Conservation (phyloP, 2,329 filamentous ascomycete genomes). For the Stachybotrys elegans region DNA sequence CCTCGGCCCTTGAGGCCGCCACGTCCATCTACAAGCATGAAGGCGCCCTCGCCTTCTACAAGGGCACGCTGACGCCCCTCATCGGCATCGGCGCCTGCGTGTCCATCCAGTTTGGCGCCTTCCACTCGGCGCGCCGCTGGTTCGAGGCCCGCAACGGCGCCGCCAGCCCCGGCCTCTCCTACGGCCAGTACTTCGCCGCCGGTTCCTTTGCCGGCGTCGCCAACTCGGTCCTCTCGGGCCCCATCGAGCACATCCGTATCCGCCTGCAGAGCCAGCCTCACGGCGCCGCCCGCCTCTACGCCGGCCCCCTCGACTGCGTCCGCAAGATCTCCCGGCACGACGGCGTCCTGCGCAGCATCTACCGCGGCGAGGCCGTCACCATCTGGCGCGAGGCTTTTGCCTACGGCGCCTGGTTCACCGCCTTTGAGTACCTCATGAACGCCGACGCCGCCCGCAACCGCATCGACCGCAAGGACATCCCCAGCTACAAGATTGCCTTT, state of each 20-base stretch:
- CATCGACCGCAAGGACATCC: constrained; percentile 70
- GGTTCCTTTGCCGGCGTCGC: constrained; percentile 90
- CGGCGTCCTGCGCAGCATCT: constrained; percentile 67
- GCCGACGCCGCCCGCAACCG: constrained; percentile 73
- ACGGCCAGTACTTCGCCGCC: constrained; percentile 81
- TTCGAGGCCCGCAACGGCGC: constrained; percentile 73
- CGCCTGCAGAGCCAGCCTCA: constrained; percentile 94
- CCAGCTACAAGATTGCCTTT: constrained; percentile 78
- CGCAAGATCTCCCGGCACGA: constrained; percentile 67
- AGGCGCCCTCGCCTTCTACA: constrained; percentile 91
- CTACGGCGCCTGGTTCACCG: constrained; percentile 92
- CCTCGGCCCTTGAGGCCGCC: constrained; percentile 74
- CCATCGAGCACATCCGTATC: constrained; percentile 97
- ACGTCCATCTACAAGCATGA: constrained; percentile 82
- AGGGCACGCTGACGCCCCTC: constrained; percentile 90
- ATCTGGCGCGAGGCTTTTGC: constrained; percentile 85
- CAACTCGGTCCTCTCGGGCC: constrained; percentile 82
- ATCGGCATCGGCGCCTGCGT: constrained; percentile 96
- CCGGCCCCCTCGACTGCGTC: constrained; percentile 84
- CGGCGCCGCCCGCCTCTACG: constrained; percentile 71
- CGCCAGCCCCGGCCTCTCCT: constrained; percentile 60
- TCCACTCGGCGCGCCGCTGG: constrained; percentile 83
- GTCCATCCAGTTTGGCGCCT: constrained; percentile 97
- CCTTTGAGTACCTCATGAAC: constrained; percentile 97
- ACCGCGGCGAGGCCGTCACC: constrained; percentile 84